Conservation (phyloP, 176 grass and related monocot species). For the Raddia guianensis region DNA sequence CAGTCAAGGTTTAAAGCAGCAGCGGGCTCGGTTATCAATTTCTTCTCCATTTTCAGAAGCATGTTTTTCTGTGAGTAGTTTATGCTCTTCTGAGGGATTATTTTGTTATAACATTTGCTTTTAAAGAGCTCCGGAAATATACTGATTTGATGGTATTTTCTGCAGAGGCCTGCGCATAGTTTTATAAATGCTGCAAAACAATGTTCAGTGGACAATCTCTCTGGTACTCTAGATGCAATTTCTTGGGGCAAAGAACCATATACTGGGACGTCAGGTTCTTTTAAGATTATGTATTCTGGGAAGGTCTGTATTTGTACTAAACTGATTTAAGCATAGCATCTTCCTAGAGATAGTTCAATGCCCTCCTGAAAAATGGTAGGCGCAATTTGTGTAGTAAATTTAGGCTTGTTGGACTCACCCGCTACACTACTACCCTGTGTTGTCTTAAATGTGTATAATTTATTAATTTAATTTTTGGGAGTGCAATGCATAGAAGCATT, state of each 20-base stretch:
- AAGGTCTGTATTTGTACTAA: conserved; percentile 52
- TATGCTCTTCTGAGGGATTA: conserved; percentile 15
- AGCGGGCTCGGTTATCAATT: conserved; percentile 55
- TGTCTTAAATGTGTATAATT: conserved; percentile 34
- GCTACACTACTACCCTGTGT: conserved; percentile 1
- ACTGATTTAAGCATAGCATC: conserved; percentile 28
- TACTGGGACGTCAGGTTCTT: conserved; percentile 74
- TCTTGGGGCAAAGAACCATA: conserved; percentile 90
- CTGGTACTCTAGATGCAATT: conserved; percentile 76
- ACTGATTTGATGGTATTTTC: conserved; percentile 36
- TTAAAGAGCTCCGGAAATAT: conserved; percentile 18
- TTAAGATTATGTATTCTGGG: conserved; percentile 67
- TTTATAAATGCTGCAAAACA: conserved; percentile 90
- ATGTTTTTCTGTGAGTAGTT: conserved; percentile 87
- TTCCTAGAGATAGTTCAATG: neutral
- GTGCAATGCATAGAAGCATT: conserved; percentile 9
- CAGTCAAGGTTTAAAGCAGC: conserved; percentile 72
- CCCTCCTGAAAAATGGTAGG: neutral
- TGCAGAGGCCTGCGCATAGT: conserved; percentile 77
- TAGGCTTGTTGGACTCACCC: conserved; percentile 1
- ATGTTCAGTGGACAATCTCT: conserved; percentile 67
- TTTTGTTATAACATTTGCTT: conserved; percentile 36
- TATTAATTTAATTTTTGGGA: conserved; percentile 26
- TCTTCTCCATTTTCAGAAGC: conserved; percentile 95
- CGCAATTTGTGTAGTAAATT: conserved; percentile 1